These are phyloP conservation scores for Lichtheimia corymbifera DNA, from an alignment of 371 early-diverging fungal species.

Conservation along the genomic window DNA sequence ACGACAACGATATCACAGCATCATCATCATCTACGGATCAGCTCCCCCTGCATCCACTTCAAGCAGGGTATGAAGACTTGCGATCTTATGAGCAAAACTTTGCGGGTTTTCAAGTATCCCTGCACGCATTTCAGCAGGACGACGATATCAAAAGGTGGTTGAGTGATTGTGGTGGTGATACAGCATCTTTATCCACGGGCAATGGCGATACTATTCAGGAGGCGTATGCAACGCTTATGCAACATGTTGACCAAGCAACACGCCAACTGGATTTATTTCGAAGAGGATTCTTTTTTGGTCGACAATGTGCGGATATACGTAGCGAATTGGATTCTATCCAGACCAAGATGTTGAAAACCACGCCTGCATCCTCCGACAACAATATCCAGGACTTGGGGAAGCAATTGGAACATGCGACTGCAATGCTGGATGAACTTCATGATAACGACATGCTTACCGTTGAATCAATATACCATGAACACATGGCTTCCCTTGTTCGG, in stretches of 20 bases:
- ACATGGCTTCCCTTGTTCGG: conserved; percentile 28
- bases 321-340: conserved; percentile 50
- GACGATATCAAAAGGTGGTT: conserved; percentile 10
- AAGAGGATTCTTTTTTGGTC: conserved; percentile 36
- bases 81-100: conserved; percentile 33
- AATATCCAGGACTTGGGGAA: conserved; percentile 43
- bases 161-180: too few species aligned
- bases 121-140: conserved; percentile 25
- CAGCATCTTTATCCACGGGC: too few species aligned
- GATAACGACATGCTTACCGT: background rate
- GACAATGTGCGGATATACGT: conserved; percentile 30
- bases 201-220: too few species aligned
- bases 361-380: conserved; percentile 28
- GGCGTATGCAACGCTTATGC: conserved; percentile 15
- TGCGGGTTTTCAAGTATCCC: conserved; percentile 30
- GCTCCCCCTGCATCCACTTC: conserved; percentile 36
- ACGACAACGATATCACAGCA: background rate
- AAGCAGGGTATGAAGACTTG: conserved; percentile 43
- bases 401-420: conserved; percentile 28
- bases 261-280: conserved; percentile 22
- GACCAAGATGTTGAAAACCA: conserved; percentile 40
- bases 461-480: conserved; percentile 14
- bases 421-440: conserved; percentile 15
- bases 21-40: background rate
- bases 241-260: conserved; percentile 27